Base-by-base conservation (phyloP, 169 alveolate genomes). In the Cryptosporidium felis region DNA sequence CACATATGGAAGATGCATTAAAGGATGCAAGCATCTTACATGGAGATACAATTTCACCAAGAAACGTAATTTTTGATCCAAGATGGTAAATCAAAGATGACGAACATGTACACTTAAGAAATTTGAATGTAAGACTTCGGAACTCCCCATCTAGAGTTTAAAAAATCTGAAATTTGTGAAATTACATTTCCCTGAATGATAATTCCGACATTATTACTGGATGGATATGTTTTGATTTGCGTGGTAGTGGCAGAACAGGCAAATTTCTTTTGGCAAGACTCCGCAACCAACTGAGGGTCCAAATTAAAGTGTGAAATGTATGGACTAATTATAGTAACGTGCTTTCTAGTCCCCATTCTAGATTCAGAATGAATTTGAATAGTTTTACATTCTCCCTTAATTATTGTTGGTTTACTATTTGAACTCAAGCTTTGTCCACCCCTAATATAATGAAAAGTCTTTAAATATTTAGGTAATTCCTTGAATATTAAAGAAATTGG, bases 1-100 rank as follows among this genome's bases (percentile, higher is more conserved):
- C 85, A 18, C 85, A 74, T 53, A 74, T 74, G 85, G 85, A 74
- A 21, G 85, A 74, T 23, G 85, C 85, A 34, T 74, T 74, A 41
- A 74, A 74, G 28, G 85, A 74, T 74, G 67, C 85, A 49, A 74
- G 42, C 4, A 53, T 74, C 23, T 42, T 74, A 26, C 21, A 74
- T 5, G 85, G 85, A 6, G 85, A 74, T 3, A 34, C 8, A 23
- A 38, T 61, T 14, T 74, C 85, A 58, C 85, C 85, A 40, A 65
- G 56, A 36, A 47, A 56, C 28, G 65, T 74, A 21, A 53, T 74
- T 36, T 74, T 53, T 53, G 85, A 74, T 38, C 85, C 85, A 21
- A 49, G 85, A 36, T 74, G 85, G 85, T 74, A 49, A 56, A 21
- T 12, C 34, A 30, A 34, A 28, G 36, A 14, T 0, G n/a, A n/a